Base-by-base conservation (phyloP, 1,284 basidiomycete genomes). In the Earliella scabrosa region DNA sequence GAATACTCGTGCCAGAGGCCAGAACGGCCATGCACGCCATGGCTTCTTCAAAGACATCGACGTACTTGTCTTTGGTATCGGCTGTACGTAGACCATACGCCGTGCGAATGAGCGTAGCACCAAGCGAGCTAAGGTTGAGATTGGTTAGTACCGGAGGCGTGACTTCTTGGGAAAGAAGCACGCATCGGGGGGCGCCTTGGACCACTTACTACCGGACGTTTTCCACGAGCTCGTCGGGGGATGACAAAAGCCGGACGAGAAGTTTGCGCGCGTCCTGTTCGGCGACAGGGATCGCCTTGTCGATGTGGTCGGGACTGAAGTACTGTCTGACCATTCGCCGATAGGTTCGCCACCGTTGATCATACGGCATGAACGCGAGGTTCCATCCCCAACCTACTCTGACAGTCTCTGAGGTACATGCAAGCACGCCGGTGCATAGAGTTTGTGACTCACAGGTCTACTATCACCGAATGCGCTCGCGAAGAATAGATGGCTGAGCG, bases 41-140 rank as follows among this genome's bases (percentile, higher is more conserved):
- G 4, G 56, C 54, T 14, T 50, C 39, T 21, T 65, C 53, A 2
- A 51, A 61, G 9, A 55, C 11, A 1, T 27, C 18, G 18, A 63
- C 44, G 45, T 58, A 58, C 6, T 45, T 35, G 35, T 61, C 51
- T 24, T 54, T 45, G 7, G 48, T 27, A 10, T 46, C 45, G 10
- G 24, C n/a, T 13, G 50, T 23, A 7, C 51, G 20, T 14, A 52
- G 48, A 6, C 64, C 66, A 39, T 67, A 67, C 13, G 51, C 45
- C 45, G 62, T 49, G 8, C 31, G 45, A 10, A 66, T 23, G 14
- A 63, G 51, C 29, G 56, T 57, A 13, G 50, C 39, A 13, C 55
- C 49, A 1, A 60, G 21, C 14, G 55, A 43, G 6, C 60, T 56
- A 27, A 40, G 18, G 23, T 20, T 46, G 9, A 46, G 45, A 16